Conservation (phyloP, 2,329 filamentous ascomycete genomes). For the Hymenoscyphus linearis region DNA sequence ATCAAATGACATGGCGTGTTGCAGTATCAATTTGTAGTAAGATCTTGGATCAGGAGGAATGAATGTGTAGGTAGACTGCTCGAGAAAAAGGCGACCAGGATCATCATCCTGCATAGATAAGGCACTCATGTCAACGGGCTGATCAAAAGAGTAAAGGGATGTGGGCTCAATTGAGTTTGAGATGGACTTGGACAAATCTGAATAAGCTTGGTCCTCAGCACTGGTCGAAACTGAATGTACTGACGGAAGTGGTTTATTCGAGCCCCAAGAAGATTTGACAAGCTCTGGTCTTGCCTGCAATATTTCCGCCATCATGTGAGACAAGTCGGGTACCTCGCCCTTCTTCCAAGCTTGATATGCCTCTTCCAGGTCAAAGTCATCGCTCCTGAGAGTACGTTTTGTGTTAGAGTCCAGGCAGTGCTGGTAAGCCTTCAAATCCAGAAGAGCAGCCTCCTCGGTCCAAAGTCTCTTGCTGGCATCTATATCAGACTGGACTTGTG, state of each 20-base stretch:
- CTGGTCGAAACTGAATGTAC: conserved; percentile 42
- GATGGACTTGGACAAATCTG: conserved; percentile 49
- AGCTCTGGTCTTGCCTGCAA: conserved; percentile 81
- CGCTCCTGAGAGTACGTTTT: conserved; percentile 65
- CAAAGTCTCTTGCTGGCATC: conserved; percentile 73
- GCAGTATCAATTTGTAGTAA: conserved; percentile 77
- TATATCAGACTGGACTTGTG: conserved; percentile 81
- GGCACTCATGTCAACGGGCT: conserved; percentile 31
- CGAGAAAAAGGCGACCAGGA: conserved; percentile 34
- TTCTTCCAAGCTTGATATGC: conserved; percentile 88
- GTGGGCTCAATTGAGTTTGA: conserved; percentile 40
- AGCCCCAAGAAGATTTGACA: conserved; percentile 51
- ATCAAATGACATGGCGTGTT: conserved; percentile 66
- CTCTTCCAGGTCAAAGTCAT: conserved; percentile 88
- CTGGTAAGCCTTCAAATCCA: conserved; percentile 91
- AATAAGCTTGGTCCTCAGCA: conserved; percentile 40
- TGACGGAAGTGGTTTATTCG: conserved; percentile 55
- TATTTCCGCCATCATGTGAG: conserved; percentile 89
- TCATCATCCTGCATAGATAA: conserved; percentile 29
- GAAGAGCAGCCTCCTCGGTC: conserved; percentile 87
- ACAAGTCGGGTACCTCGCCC: conserved; percentile 78
- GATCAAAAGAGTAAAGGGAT: conserved; percentile 36
- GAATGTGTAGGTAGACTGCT: conserved; percentile 74
- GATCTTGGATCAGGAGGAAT: conserved; percentile 79
- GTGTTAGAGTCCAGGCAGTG: conserved; percentile 78